Base-by-base conservation (phyloP, 1,139 yeast species). In the Hansenula sp. region DNA sequence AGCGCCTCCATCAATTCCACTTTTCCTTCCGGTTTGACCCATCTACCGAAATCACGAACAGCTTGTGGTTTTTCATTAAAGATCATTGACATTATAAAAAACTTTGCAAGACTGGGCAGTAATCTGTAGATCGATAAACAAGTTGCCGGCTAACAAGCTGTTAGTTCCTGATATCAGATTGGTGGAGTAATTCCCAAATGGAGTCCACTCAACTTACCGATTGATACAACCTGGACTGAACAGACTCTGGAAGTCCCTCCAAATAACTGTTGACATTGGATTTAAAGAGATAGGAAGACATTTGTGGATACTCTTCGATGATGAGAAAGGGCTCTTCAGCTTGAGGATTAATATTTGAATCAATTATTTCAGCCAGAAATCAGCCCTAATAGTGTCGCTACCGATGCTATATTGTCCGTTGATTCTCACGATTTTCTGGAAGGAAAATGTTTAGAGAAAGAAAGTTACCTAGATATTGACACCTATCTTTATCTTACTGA, bases 81-180 rank as follows among this genome's bases (percentile, higher is more conserved):
- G 16, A 94, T 70, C 84, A 91, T 80, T 11, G 93, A 75, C 90
- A 89, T 85, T 42, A 93, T 81, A 57, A 85, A 83, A 64, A 89
- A 85, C 62, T 93, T 91, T 25, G 97, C 96, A 58, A 93, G 67
- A 16, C 93, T 83, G 0, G 99, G 96, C 28, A 94, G 72, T 48
- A 93, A 71, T 51, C 99, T 75, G 62, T 83, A 91, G 19, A 93
- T 84, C 3, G 99, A 95, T 41, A 93, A 71, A 61, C 98, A 91
- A 45, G 99, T 89, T 15, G 97, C 96, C 3, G 99, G 96, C 43
- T 56, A 28, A 8, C 4, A 8, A 10, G 33, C 13, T 17, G 47
- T 47, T 41, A 44, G 79, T 72, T 47, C 67, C 28, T 27, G 43
- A 32, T 8, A 17, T 19, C 15, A n/a, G 5, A 12, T 19, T 17